Evolutionary conservation across 805 yeast genomes (phyloP).

Genomic region (Spathaspora sp.): DNA sequence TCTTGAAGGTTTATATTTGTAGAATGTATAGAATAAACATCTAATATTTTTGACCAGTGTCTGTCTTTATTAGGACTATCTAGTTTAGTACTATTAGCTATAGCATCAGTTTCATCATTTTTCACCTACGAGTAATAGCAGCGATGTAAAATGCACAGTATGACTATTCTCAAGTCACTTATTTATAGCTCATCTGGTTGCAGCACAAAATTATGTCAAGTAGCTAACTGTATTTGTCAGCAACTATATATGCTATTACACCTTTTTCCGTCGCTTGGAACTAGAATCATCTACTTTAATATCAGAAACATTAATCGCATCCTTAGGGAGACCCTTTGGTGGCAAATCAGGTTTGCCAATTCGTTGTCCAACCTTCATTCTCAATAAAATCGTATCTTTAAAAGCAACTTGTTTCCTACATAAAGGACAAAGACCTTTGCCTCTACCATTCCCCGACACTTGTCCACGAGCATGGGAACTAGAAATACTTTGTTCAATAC

Average conservation of each 20-base stretch:
- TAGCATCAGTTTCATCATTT: no score
- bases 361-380: constrained; percentile 15
- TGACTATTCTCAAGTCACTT: not conserved
- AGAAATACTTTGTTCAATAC: constrained; percentile 38
- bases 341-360: constrained; percentile 11
- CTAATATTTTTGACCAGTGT: no score
- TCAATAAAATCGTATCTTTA: constrained; percentile 29
- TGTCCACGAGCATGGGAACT: constrained; percentile 43
- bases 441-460: constrained; percentile 24
- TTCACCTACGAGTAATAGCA: no score
- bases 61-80: no score
- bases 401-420: constrained; percentile 37
- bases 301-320: not conserved
- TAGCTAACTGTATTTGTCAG: not conserved
- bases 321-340: constrained; percentile 4
- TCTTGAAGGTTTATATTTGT: constrained; percentile 87
- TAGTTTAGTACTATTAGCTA: no score
- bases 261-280: not conserved
- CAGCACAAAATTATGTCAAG: not conserved
- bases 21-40: constrained; percentile 1
- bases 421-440: constrained; percentile 42
- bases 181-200: not conserved
- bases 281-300: not conserved
- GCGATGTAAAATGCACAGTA: no score
- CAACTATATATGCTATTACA: not conserved